Base-by-base conservation (phyloP, 2,329 filamentous ascomycete species). In the Fusarium circinatum region DNA sequence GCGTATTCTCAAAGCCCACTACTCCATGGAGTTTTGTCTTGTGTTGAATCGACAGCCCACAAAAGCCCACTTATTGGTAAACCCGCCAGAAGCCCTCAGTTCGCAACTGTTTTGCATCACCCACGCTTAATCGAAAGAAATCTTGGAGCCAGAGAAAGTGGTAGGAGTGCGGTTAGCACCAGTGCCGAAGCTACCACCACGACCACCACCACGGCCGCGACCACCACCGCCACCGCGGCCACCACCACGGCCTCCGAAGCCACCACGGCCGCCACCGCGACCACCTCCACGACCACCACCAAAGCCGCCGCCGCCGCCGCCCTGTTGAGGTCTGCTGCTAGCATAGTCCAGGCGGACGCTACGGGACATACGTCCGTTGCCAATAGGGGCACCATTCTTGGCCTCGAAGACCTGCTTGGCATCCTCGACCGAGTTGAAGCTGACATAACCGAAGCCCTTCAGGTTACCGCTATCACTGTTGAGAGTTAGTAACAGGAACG, bases 361-460 rank as follows among this genome's bases (percentile, higher is more conserved):
- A 78, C 95, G 94, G 64, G 93, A 90, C 74, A 86, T 88, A 78
- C 96, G 88, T 68, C 94, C 91, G 75, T 85, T 82, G 58, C 89
- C 89, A 71, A 90, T 87, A 68, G 88, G 83, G 63, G 87, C 86
- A 74, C 94, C 94, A 77, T 93, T 91, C 82, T 94, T 88, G 65
- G 87, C 85, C 78, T 92, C 87, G 77, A 94, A 90, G 30, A 91
- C 95, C 78, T 86, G 85, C 85, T 92, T 93, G 79, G 95, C 94
- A 79, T 98, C 95, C 34, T 97, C 94, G 71, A 96, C 83, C 24
- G 92, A 93, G 77, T 86, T 85, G 87, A 96, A 98, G 80, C 92
- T 92, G 73, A 98, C 92, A 82, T 98, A 98, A 62, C 94, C 95
- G 83, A 97, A 98, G 65, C 95, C 95, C 91, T 98, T 98, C 81